Base-by-base conservation (phyloP, 139 green algal species). In the Chlamydomonas applanata region DNA sequence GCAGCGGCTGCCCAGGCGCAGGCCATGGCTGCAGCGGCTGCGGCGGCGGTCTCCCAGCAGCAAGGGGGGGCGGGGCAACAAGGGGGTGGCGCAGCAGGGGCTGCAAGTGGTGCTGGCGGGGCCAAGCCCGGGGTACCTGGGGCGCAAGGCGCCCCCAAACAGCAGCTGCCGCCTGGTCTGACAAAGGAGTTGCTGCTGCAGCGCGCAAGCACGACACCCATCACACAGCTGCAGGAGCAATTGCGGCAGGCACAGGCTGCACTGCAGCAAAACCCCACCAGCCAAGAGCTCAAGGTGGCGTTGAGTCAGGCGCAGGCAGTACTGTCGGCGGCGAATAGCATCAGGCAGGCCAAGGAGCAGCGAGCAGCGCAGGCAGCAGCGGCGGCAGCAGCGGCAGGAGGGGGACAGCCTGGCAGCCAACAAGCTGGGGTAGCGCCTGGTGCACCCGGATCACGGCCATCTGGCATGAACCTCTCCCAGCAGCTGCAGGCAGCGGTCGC, bases 1-100 rank as follows among this genome's bases (percentile, higher is more conserved):
- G 54, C 59, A 22, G 59, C 59, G 3, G 59, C 59, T 22, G 59
- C 59, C 25, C 59, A 66, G 59, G 25, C 59, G n/a, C 59, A 66
- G 59, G 11, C 24, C 9, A 9, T 40, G 22, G 59, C 59, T 40
- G 59, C 59, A 16, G 59, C 25, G 16, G n/a, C 24, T 30, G n/a
- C 59, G 16, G 24, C 59, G 2, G 29, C 59, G 2, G 59, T 29
- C 3, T 4, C n/a, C 17, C 59, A 29, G n/a, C 11, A 40, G 22
- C n/a, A 9, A 3, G 25, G n/a, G 16, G 24, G n/a, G 11, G n/a
- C 4, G 11, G n/a, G n/a, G n/a, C 29, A 35, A 9, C 59, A 24
- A 36, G 59, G n/a, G n/a, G n/a, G n/a, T 30, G 24, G n/a, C 3
- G 59, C 59, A 4, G 34, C 59, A 24, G 24, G n/a, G 17, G 59